Conservation (phyloP, 2,329 filamentous ascomycete genomes). For the Cercospora brassicicola region DNA sequence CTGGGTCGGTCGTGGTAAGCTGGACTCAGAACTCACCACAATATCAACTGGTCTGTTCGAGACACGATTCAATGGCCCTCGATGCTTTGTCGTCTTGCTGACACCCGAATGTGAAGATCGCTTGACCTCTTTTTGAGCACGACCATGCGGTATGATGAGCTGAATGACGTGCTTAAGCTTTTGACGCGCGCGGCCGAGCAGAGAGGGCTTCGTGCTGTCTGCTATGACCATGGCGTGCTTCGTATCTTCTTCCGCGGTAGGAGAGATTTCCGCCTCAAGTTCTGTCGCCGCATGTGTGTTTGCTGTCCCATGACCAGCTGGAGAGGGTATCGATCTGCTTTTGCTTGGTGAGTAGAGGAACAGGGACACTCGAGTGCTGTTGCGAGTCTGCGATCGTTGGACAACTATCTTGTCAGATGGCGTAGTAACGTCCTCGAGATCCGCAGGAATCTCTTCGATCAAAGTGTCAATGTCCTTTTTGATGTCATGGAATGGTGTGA, state of each 20-base stretch:
- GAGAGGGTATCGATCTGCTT: neutral
- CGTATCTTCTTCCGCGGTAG: neutral
- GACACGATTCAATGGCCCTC: neutral
- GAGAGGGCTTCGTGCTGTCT: neutral
- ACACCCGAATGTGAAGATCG: neutral
- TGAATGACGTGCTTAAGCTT: neutral
- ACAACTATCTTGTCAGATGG: neutral
- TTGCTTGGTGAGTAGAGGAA: conserved; percentile 7
- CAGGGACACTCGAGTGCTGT: conserved; percentile 2
- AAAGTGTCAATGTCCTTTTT: conserved; percentile 5
- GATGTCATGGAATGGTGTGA: conserved; percentile 13
- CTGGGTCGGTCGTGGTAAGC: neutral
- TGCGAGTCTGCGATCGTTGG: neutral
- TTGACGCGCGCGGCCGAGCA: neutral
- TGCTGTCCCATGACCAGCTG: neutral
- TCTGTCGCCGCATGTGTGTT: neutral
- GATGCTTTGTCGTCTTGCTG: neutral
- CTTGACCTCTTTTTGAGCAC: neutral
- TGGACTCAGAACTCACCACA: neutral
- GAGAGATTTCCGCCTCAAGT: neutral
- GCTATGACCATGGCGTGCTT: neutral
- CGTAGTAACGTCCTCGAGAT: neutral
- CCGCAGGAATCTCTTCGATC: neutral
- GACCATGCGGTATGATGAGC: neutral
- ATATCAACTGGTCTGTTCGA: neutral